A percentile compares a stretch with the other conserved stretches of the same genome.
phyloP scores from a whole-genome alignment of 2,329 filamentous ascomycete species.

The Fusarium coffeatum region DNA sequence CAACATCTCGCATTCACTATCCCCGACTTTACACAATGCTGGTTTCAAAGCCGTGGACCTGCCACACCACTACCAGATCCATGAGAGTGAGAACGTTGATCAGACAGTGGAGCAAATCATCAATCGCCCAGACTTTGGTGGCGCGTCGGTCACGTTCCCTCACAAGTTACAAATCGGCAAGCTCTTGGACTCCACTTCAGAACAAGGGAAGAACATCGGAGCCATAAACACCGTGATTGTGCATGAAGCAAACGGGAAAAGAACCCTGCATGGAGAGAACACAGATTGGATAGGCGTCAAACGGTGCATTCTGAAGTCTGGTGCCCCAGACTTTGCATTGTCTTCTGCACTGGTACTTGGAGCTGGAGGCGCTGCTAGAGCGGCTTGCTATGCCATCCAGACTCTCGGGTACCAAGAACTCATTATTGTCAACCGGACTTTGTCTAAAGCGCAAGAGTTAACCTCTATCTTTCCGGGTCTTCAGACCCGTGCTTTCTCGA shows the following conservation, averaged over 20 bases:
- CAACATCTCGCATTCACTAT: conserved; percentile 12
- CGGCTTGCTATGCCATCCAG: conserved; percentile 8
- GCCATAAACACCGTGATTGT: conserved; percentile 9
- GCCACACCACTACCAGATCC: conserved; percentile 8
- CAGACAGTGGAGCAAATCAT: neutral
- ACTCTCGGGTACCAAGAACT: neutral
- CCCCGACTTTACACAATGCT: neutral
- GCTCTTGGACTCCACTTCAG: neutral
- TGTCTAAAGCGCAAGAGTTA: neutral
- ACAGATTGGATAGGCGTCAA: conserved; percentile 16
- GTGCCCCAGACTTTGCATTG: neutral
- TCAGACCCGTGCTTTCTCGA: neutral
- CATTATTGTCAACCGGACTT: neutral
- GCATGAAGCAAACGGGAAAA: fast-evolving
- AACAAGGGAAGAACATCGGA: neutral
- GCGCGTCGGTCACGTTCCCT: conserved; percentile 11
- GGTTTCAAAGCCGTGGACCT: neutral
- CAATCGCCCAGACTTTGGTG: neutral
- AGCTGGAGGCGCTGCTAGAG: conserved; percentile 8
- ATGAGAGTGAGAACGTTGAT: conserved; percentile 14
- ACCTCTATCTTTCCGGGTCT: neutral
- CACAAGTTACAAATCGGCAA: conserved; percentile 17
- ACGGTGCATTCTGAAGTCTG: neutral
- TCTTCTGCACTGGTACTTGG: neutral
- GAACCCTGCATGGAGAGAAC: neutral